Evolutionary conservation across 2,329 filamentous ascomycete genomes (phyloP).

Genomic region (Zasmidium cellare): DNA sequence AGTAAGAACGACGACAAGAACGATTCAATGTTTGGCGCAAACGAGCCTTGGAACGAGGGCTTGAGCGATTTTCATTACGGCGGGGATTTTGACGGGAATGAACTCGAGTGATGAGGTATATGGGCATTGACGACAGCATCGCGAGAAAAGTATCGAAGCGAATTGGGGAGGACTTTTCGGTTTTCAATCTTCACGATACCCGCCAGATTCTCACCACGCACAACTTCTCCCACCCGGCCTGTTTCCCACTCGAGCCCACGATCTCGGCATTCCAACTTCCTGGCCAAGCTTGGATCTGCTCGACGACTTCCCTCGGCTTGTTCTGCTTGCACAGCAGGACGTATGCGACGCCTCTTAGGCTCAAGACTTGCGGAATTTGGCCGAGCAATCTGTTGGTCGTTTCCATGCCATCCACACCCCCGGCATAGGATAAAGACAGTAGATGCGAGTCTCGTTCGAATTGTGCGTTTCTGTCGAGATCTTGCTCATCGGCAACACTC

Average conservation of each 20-base stretch:
- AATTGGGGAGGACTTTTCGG: not conserved
- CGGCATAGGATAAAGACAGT: constrained; percentile 83
- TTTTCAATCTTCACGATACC: constrained; percentile 9
- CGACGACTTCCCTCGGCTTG: constrained; percentile 70
- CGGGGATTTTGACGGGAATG: constrained; percentile 20
- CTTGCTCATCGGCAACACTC: constrained; percentile 8
- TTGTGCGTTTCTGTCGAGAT: constrained; percentile 18
- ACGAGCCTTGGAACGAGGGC: constrained; percentile 35
- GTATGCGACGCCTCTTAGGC: constrained; percentile 75
- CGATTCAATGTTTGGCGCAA: constrained; percentile 28
- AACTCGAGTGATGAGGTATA: constrained; percentile 21
- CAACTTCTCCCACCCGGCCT: constrained; percentile 92
- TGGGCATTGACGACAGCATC: too few relatives aligned
- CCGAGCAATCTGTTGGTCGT: constrained; percentile 78
- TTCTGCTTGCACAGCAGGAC: constrained; percentile 90
- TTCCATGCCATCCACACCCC: constrained; percentile 90
- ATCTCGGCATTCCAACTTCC: constrained; percentile 72
- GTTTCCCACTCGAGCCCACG: constrained; percentile 79
- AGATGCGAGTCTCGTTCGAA: constrained; percentile 84
- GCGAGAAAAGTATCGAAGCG: too few relatives aligned
- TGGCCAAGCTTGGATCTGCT: constrained; percentile 47
- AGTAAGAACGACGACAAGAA: constrained; percentile 19
- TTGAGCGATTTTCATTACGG: constrained; percentile 34
- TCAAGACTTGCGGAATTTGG: constrained; percentile 65
- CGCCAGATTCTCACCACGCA: constrained; percentile 86